phyloP scores from a whole-genome alignment of 2,329 filamentous ascomycete genomes.

The Colletotrichum sp. region DNA sequence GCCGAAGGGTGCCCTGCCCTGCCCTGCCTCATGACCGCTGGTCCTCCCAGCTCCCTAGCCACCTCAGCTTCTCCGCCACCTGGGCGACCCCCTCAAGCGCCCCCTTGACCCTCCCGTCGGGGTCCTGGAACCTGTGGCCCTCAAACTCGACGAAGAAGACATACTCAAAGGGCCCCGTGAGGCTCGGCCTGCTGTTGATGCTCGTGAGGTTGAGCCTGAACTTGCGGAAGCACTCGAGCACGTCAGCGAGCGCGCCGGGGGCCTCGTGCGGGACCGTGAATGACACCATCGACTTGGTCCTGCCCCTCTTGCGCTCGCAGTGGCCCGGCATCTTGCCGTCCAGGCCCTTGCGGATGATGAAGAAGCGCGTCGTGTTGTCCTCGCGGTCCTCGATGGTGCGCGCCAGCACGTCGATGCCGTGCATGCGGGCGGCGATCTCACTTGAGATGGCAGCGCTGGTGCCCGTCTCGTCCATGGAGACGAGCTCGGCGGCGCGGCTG shows the following conservation, averaged over 20 bases:
- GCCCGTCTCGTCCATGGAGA: conserved; percentile 61
- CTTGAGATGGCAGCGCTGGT: conserved; percentile 80
- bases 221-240: conserved; percentile 77
- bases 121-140: conserved; percentile 60
- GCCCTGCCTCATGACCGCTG: conserved; percentile 39
- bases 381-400: conserved; percentile 73
- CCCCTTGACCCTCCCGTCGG: conserved; percentile 60
- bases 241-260: conserved; percentile 84
- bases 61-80: conserved; percentile 68
- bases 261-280: conserved; percentile 81
- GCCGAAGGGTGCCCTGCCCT: background rate
- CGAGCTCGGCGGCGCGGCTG: conserved; percentile 81
- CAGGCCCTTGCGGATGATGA: conserved; percentile 60
- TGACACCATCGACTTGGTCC: conserved; percentile 75
- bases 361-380: conserved; percentile 82
- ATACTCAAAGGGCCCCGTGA: conserved; percentile 81
- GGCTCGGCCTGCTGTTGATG: conserved; percentile 85
- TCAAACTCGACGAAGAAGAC: conserved; percentile 94
- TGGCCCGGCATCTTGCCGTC: conserved; percentile 21
- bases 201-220: conserved; percentile 83
- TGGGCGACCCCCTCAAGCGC: conserved; percentile 63
- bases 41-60: conserved; percentile 72
- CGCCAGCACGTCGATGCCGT: conserved; percentile 73
- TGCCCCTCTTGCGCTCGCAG: conserved; percentile 12
- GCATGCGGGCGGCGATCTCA: conserved; percentile 71